phyloP scores from a whole-genome alignment of 495 filamentous ascomycete species.

The Bryoglossum gracile region DNA sequence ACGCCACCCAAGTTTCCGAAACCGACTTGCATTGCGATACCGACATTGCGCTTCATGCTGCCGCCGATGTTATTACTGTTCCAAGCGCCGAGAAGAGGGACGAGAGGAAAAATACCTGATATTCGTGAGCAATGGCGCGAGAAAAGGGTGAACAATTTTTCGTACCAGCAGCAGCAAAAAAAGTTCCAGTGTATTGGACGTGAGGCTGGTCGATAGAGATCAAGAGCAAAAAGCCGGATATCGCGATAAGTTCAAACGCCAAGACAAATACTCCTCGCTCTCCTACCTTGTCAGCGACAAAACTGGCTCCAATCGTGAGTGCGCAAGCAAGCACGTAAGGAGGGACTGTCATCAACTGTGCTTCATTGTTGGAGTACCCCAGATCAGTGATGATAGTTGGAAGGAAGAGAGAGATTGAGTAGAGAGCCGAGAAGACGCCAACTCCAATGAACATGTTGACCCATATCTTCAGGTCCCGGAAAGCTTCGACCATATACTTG shows the following conservation, averaged over 20 bases:
- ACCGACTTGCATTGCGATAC: slow-evolving; percentile 73
- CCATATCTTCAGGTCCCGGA: slow-evolving; percentile 61
- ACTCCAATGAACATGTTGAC: slow-evolving; percentile 40
- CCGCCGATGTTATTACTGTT: slow-evolving; percentile 77
- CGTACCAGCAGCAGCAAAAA: slow-evolving; percentile 61
- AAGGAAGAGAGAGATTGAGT: slow-evolving; percentile 61
- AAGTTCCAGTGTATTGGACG: slow-evolving; percentile 67
- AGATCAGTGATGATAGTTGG: slow-evolving; percentile 61
- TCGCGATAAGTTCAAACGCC: slow-evolving; percentile 36
- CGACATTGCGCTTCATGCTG: slow-evolving; percentile 67
- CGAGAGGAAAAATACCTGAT: slow-evolving; percentile 66
- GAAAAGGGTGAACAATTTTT: slow-evolving; percentile 58
- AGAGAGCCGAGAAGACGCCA: slow-evolving; percentile 48
- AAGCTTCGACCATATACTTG: slow-evolving; percentile 58
- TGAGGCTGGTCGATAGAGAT: slow-evolving; percentile 45
- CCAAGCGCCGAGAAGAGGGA: slow-evolving; percentile 70
- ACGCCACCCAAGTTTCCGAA: slow-evolving; percentile 70
- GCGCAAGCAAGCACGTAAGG: slow-evolving; percentile 56
- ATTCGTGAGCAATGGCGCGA: slow-evolving; percentile 23
- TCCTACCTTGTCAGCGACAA: slow-evolving; percentile 47
- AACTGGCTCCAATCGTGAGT: slow-evolving; percentile 44
- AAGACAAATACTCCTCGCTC: slow-evolving; percentile 50
- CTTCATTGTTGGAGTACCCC: slow-evolving; percentile 53
- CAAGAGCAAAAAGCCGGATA: slow-evolving; percentile 61
- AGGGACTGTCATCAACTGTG: slow-evolving; percentile 61